These are phyloP conservation scores for Tylopilus sp. DNA, from an alignment of 768 basidiomycete species.

Conservation along the genomic window DNA sequence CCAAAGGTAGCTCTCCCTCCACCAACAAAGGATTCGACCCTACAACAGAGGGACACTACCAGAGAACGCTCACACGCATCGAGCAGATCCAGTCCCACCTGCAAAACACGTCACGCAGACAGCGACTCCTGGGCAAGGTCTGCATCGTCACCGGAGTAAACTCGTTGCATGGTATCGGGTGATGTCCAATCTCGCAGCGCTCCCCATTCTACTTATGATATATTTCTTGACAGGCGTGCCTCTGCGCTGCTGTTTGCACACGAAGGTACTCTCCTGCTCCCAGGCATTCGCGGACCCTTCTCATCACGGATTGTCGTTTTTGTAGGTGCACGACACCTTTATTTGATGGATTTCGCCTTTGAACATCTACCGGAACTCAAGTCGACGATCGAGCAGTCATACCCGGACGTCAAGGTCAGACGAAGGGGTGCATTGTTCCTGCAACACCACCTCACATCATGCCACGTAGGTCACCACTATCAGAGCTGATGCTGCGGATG, in stretches of 20 bases:
- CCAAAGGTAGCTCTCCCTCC: conserved; percentile 9
- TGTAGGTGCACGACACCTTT: conserved; percentile 72
- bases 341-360: conserved; percentile 68
- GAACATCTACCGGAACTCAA: conserved; percentile 71
- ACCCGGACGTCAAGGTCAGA: conserved; percentile 75
- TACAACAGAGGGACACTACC: conserved; percentile 48
- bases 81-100: conserved; percentile 69
- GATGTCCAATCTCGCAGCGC: conserved; percentile 14
- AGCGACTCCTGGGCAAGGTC: conserved; percentile 70
- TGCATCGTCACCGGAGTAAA: conserved; percentile 88
- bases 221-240: conserved; percentile 51
- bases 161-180: conserved; percentile 89
- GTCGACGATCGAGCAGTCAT: conserved; percentile 58
- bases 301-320: conserved; percentile 1
- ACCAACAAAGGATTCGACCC: conserved; percentile 9
- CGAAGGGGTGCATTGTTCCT: not conserved
- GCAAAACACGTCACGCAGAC: conserved; percentile 45
- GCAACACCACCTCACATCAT: conserved; percentile 10
- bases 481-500: conserved; percentile 83
- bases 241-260: conserved; percentile 72
- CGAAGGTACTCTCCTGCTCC: conserved; percentile 49
- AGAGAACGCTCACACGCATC: conserved; percentile 62
- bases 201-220: conserved; percentile 11
- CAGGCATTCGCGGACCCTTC: conserved; percentile 1
- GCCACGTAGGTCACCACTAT: conserved; percentile 66